Conservation (phyloP, 352 stramenopile genomes). For the Elongisporangium prolatum region DNA sequence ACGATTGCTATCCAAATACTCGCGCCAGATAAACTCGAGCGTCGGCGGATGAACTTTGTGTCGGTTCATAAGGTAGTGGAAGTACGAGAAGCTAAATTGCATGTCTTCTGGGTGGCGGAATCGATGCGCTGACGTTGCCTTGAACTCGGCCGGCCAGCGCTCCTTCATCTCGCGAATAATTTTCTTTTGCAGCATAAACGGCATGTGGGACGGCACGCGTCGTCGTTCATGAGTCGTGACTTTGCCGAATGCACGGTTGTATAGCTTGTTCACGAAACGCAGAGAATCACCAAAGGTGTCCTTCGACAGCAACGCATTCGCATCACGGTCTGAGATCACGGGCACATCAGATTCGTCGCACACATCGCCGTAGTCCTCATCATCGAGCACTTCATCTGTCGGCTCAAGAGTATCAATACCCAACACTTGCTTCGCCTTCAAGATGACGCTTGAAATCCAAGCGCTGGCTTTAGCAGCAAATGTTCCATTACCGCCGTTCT, state of each 20-base stretch:
- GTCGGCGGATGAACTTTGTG: slow-evolving; percentile 73
- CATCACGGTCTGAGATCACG: slow-evolving; percentile 26
- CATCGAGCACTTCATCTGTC: slow-evolving; percentile 43
- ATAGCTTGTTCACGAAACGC: slow-evolving; percentile 90
- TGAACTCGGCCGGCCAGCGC: slow-evolving; percentile 65
- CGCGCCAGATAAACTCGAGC: slow-evolving; percentile 73
- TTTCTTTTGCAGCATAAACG: slow-evolving; percentile 89
- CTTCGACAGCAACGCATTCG: slow-evolving; percentile 60
- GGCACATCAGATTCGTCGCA: slow-evolving; percentile 18
- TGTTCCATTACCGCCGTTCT: slow-evolving; percentile 5
- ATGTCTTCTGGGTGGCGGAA: slow-evolving; percentile 92
- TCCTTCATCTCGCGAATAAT: slow-evolving; percentile 89
- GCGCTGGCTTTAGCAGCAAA: slow-evolving; percentile 1
- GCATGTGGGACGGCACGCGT: slow-evolving; percentile 93
- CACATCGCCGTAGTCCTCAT: slow-evolving; percentile 71
- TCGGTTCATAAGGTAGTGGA: slow-evolving; percentile 91
- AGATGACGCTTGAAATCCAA: slow-evolving; percentile 8
- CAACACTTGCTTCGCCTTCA: slow-evolving; percentile 22
- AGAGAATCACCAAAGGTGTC: slow-evolving; percentile 93
- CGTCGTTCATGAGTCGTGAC: slow-evolving; percentile 28
- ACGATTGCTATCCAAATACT: slow-evolving; percentile 89
- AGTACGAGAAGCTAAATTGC: slow-evolving; percentile 95
- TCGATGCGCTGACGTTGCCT: slow-evolving; percentile 78
- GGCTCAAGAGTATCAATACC: slow-evolving; percentile 36
- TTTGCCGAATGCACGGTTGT: slow-evolving; percentile 88